Evolutionary conservation across 2,329 filamentous ascomycete species (phyloP), one percentile per base, ranked within the genome.

Genomic region (Paecilomyces sp.): DNA sequence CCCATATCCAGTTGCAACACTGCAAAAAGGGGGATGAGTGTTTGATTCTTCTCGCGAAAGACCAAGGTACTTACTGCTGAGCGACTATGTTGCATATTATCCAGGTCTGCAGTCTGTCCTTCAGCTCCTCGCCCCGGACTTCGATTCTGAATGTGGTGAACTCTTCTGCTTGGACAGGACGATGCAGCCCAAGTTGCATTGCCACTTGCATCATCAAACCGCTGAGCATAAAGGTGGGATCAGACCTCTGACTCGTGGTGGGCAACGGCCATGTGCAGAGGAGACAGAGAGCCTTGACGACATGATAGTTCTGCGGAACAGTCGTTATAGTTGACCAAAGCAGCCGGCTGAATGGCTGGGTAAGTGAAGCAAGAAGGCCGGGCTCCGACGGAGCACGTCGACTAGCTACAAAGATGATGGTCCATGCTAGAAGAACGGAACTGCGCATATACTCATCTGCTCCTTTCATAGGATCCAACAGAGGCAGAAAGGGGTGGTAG

Each of bases 201-300:
- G 85, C 84, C 58, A 86, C 80, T 66, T 87, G 83, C 79, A 87
- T 85, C 85, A 87, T 87, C 61, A 85, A 72, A 13, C 85, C 85
- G 59, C 82, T 82, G 6, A 86, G 76, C 79, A 86, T 86, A 66
- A 86, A 86, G 0, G 85, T 87, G 2, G 84, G 82, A 66, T 87
- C 85, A 1, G 80, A 82, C 30, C 82, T 82, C 2, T 85, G 86
- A 36, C 82, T 84, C 30, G 82, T 85, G 30, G 82, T 84, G 0
- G 85, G 85, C 11, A 87, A 71, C 5, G 85, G 85, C 85, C 85
- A 87, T 13, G 84, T 84, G 68, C 85, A 87, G 13, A 87, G 73
- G 56, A 87, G 69, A 66, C 84, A 85, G 52, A 87, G 71, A 0
- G 84, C 85, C 70, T 87, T 86, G 60, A 85, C 83, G 50, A 86